These are phyloP conservation scores for Nectriaceae sp. DNA, from an alignment of 2,329 filamentous ascomycete species.

Conservation along the genomic window DNA sequence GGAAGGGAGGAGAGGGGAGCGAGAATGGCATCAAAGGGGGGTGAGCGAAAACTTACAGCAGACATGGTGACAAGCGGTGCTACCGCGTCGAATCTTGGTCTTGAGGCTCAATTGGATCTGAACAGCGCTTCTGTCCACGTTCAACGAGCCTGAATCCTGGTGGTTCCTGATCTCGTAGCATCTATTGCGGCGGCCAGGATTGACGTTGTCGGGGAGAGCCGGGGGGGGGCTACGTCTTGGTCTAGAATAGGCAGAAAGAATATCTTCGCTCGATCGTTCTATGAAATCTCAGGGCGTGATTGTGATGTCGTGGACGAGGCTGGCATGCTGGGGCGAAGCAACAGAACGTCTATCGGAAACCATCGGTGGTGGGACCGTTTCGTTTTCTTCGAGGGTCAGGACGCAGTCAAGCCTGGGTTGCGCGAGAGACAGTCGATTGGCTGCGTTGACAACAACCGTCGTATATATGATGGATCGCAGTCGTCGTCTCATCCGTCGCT, in stretches of 20 bases:
- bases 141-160: slow-evolving; percentile 16
- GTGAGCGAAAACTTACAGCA: slow-evolving; percentile 26
- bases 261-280: slow-evolving; percentile 4
- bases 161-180: slow-evolving; percentile 16
- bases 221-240: not conserved
- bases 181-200: slow-evolving; percentile 15
- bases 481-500: not conserved
- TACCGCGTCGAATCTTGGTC: slow-evolving; percentile 13
- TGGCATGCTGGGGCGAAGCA: slow-evolving; percentile 22
- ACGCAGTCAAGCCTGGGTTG: not conserved
- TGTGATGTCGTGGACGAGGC: slow-evolving; percentile 15
- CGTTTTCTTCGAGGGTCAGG: not conserved
- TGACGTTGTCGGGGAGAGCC: slow-evolving; percentile 3
- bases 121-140: slow-evolving; percentile 17
- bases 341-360: slow-evolving; percentile 22
- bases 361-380: slow-evolving; percentile 20
- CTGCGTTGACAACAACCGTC: slow-evolving; percentile 11
- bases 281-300: slow-evolving; percentile 15
- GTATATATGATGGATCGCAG: slow-evolving; percentile 12
- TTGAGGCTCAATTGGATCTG: slow-evolving; percentile 18
- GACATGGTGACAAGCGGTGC: slow-evolving; percentile 28
- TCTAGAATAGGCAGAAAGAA: not conserved
- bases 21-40: not conserved
- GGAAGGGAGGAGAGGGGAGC: not conserved
- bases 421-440: slow-evolving; percentile 13